Evolutionary conservation across 2,329 filamentous ascomycete genomes (phyloP).

Genomic region (Stemphylium vesicarium): DNA sequence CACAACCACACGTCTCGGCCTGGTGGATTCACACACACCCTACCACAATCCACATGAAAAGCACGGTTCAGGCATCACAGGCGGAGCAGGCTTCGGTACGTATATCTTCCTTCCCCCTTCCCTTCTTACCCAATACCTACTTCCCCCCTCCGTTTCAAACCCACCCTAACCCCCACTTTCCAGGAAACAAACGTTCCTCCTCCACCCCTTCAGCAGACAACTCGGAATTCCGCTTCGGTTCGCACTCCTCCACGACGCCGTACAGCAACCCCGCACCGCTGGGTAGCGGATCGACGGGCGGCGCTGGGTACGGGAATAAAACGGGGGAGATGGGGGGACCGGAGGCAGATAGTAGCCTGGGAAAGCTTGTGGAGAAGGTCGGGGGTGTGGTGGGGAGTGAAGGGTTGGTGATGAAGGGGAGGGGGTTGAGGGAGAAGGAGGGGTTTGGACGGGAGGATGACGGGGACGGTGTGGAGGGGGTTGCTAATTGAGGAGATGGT

Average conservation of each 20-base stretch:
- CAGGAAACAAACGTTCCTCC: conserved; percentile 44
- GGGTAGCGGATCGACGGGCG: conserved; percentile 42
- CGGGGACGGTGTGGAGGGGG: background rate
- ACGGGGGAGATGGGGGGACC: conserved; percentile 32
- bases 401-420: conserved; percentile 57
- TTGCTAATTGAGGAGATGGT: background rate
- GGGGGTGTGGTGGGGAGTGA: conserved; percentile 59
- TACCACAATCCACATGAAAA: conserved; percentile 37
- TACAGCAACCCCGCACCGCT: conserved; percentile 33
- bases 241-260: conserved; percentile 28
- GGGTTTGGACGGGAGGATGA: conserved; percentile 1
- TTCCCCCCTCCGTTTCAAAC: no score
- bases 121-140: no score
- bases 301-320: conserved; percentile 51
- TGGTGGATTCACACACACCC: conserved; percentile 29
- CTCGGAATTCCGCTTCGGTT: conserved; percentile 25
- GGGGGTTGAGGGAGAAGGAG: conserved; percentile 55
- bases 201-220: background rate
- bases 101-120: no score
- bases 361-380: conserved; percentile 66
- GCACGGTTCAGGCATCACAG: conserved; percentile 42
- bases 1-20: conserved; percentile 36
- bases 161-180: background rate
- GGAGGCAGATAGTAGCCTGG: conserved; percentile 55
- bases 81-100: conserved; percentile 42